These are phyloP conservation scores for Holtermannia corniformis DNA, from an alignment of 768 basidiomycete species.

Conservation along the genomic window DNA sequence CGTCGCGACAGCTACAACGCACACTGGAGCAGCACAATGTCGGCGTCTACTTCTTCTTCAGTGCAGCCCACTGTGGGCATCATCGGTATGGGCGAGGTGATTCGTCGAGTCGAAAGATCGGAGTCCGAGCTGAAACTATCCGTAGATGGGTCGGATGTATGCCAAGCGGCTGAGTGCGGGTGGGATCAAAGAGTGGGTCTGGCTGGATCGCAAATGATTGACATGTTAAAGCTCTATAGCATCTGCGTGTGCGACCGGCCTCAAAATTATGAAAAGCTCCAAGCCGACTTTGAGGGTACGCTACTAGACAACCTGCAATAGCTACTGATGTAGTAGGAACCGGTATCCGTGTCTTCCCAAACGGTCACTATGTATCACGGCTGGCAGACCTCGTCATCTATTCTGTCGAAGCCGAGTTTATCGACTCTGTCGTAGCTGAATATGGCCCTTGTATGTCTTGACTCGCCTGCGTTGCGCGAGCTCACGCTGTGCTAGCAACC, in stretches of 20 bases:
- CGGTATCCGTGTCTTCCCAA: conserved; percentile 53
- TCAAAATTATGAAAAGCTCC: conserved; percentile 57
- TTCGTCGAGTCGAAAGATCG: conserved; percentile 7
- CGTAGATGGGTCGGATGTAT: conserved; percentile 84
- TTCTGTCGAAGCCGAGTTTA: conserved; percentile 84
- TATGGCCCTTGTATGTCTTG: conserved; percentile 76
- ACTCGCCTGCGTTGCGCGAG: not conserved
- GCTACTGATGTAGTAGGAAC: conserved; percentile 44
- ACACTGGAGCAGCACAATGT: no score
- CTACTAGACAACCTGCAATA: not conserved
- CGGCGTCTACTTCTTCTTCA: no score
- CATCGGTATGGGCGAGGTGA: conserved; percentile 85
- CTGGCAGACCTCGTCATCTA: conserved; percentile 90
- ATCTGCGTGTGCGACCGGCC: conserved; percentile 85
- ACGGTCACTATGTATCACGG: conserved; percentile 81
- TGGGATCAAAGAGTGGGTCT: conserved; percentile 71
- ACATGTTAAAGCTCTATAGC: conserved; percentile 43
- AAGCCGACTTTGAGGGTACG: conserved; percentile 55
- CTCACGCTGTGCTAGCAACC: conserved; percentile 61
- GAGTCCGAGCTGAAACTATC: not conserved
- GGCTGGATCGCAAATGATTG: not conserved
- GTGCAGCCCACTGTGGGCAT: conserved; percentile 55
- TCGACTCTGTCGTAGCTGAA: conserved; percentile 68
- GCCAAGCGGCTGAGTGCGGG: conserved; percentile 63
- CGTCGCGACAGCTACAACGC: no score